These are phyloP conservation scores for Skeletonema potamos DNA, from an alignment of 108 stramenopile genomes.

Conservation along the genomic window DNA sequence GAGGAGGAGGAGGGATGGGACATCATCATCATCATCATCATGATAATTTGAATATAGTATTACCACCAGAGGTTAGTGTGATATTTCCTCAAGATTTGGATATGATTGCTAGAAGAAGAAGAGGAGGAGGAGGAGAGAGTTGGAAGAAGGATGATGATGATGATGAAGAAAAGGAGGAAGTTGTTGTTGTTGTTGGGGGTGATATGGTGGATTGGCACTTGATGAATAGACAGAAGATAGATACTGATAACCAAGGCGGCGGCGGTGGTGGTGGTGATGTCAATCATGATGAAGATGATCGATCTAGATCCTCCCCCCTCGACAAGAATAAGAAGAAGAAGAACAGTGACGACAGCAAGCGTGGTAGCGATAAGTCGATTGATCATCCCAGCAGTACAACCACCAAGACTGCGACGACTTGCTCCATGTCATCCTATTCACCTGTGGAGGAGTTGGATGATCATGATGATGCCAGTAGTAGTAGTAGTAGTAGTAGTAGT, in stretches of 20 bases:
- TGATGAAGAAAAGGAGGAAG: no score
- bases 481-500: no score
- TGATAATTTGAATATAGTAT: no score
- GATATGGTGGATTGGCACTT: neutral
- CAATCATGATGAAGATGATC: neutral
- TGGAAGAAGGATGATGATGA: neutral
- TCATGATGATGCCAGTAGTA: no score
- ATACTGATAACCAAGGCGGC: neutral
- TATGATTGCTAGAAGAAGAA: no score
- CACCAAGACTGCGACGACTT: constrained; percentile 1
- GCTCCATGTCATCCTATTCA: neutral
- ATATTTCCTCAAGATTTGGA: neutral
- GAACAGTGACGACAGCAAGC: no score
- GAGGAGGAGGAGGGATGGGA: no score
- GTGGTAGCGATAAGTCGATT: neutral
- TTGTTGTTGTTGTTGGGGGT: no score
- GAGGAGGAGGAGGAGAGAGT: no score
- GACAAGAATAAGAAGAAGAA: no score
- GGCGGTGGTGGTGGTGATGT: no score
- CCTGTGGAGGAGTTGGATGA: neutral
- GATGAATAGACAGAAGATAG: neutral
- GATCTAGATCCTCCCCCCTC: neutral
- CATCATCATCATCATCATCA: no score
- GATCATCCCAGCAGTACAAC: neutral
- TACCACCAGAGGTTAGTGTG: neutral